Percentiles rank a stretch among this genome's conserved stretches.
These are phyloP conservation scores for Citrus sp. DNA, from an alignment of 345 rosid genomes.

Conservation along the genomic window DNA sequence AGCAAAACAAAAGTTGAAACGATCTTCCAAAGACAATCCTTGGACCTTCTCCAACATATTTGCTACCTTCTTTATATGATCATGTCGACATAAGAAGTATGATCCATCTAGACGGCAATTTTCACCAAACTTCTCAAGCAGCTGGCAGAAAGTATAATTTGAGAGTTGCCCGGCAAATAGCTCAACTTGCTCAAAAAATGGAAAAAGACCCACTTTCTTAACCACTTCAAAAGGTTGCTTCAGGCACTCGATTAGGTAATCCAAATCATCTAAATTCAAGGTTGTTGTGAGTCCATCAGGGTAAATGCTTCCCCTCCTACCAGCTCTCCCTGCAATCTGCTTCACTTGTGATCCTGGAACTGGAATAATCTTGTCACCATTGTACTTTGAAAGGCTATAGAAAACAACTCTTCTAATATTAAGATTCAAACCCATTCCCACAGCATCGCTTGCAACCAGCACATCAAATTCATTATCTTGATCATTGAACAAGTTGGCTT, in stretches of 20 bases:
- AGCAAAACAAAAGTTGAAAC: slow-evolving; percentile 94
- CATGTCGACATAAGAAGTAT: slow-evolving; percentile 79
- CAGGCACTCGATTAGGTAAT: slow-evolving; percentile 75
- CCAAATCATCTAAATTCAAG: slow-evolving; percentile 62
- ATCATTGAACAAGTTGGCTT: slow-evolving; percentile 83
- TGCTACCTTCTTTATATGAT: slow-evolving; percentile 87
- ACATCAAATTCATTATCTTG: slow-evolving; percentile 89
- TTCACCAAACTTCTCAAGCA: slow-evolving; percentile 75
- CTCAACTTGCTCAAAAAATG: slow-evolving; percentile 94
- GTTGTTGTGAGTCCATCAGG: slow-evolving; percentile 93
- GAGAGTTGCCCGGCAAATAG: slow-evolving; percentile 73
- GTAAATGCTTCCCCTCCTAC: slow-evolving; percentile 83
- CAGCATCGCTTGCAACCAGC: slow-evolving; percentile 95
- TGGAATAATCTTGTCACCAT: slow-evolving; percentile 78
- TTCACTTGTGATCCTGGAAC: slow-evolving; percentile 88
- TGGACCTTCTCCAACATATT: slow-evolving; percentile 86
- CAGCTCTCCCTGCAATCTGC: slow-evolving; percentile 98
- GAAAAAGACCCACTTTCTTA: slow-evolving; percentile 80
- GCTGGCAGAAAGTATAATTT: slow-evolving; percentile 44
- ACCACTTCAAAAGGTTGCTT: slow-evolving; percentile 84
- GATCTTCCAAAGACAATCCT: slow-evolving; percentile 75
- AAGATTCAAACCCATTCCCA: slow-evolving; percentile 95
- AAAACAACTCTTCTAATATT: slow-evolving; percentile 91
- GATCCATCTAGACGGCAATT: slow-evolving; percentile 81
- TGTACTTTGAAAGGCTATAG: slow-evolving; percentile 65